A percentile compares a stretch with the other conserved stretches of the same genome.
phyloP scores from a whole-genome alignment of 306 rosid species.

The Vachellia pachyceras region DNA sequence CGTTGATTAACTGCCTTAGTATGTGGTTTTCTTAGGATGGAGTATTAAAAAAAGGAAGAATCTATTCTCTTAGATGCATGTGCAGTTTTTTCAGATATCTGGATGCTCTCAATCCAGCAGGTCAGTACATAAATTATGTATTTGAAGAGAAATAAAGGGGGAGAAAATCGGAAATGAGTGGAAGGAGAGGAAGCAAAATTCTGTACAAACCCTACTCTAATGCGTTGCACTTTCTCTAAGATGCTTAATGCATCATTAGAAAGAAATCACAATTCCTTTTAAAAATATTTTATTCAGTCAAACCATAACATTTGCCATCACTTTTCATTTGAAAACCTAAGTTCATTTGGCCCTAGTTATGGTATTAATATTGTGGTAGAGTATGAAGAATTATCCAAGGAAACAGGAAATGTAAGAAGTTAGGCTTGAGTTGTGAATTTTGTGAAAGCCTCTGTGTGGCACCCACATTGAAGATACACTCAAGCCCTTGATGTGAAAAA shows the following conservation, averaged over 20 bases:
- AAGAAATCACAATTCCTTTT: background rate
- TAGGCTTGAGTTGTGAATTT: background rate
- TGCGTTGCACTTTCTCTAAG: background rate
- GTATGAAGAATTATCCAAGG: constrained; percentile 6
- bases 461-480: constrained; percentile 45
- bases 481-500: constrained; percentile 30
- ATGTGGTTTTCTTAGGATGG: background rate
- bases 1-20: background rate
- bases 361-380: background rate
- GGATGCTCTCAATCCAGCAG: background rate
- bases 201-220: background rate
- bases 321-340: background rate
- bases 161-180: background rate
- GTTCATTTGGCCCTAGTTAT: constrained; percentile 32
- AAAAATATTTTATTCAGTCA: background rate
- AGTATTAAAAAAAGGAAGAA: background rate
- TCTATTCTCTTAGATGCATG: background rate
- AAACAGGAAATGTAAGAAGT: background rate
- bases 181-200: background rate
- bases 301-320: background rate
- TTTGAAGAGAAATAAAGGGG: background rate
- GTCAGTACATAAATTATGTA: background rate
- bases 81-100: background rate
- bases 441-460: constrained; percentile 41
- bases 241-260: background rate